Evolutionary conservation across 1,139 yeast species (phyloP), one percentile per base, ranked within the genome.

Genomic region (Candida sanyaensis): DNA sequence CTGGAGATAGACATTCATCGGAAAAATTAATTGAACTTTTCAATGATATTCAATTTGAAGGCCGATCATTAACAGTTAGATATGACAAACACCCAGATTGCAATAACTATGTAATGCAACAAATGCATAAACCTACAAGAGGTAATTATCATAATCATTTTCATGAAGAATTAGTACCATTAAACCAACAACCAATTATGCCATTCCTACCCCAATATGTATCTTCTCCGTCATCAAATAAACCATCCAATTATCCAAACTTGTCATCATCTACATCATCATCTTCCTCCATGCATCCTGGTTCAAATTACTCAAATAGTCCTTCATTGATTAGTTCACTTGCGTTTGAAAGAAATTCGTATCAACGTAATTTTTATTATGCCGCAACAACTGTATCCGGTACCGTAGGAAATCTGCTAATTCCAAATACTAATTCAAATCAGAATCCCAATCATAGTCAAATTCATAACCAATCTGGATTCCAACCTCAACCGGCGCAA

Each of bases 1-100:
- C 85, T 28, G 73, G 71, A 10, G 63, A 77, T 45, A 67, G 66
- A 42, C 70, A 68, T 27, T 78, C 78, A n/a, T 83, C 88, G 10
- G 73, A 72, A 27, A 66, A 65, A 45, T 71, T 85, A 6, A 83
- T 85, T 40, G 62, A 67, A 45, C 53, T 61, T 48, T 80, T 83
- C 57, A 78, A 85, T 58, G 78, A 79, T 31, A 60, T 64, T 5
- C 72, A 65, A 27, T 83, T 84, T 56, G 80, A 81, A 57, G 88
- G 88, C 2, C 70, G 91, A 29, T 67, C 69, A 23, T 66, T 85
- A 41, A 81, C 84, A 2, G 89, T 85, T 1, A 70, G 89, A 27
- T 80, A 69, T 54, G 89, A 84, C 56, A 69, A 68, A 52, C 72
- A 69, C 43, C 81, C 81, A 3, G 75, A 71, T 40, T 68, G 64